Evolutionary conservation across 495 filamentous ascomycete species (phyloP), one percentile per base, ranked within the genome.

Genomic region (Aspergillus bridgeri): DNA sequence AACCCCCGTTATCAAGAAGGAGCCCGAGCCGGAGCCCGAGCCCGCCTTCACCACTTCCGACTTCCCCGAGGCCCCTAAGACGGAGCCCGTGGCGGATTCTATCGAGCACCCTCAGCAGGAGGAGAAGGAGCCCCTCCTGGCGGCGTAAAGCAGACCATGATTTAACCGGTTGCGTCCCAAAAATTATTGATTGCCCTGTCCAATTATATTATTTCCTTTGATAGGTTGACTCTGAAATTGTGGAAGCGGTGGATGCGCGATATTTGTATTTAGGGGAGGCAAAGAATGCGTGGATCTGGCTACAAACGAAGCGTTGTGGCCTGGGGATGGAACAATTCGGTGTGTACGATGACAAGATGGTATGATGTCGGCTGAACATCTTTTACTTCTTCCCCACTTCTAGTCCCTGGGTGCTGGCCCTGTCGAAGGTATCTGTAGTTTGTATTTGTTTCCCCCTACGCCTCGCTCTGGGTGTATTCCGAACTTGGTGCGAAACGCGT

Each of bases 11-110:
- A 54, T 73, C 56, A 77, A 77, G 66, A 66, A 69, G 48, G 75
- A 77, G 61, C 82, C 86, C 61, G 86, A 88, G 61, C 82, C 86
- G 61, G 86, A 88, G 77, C 79, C 87, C 19, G 75, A 80, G 61
- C 69, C 74, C 53, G 51, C 51, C 3, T 56, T 74, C 54, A 72
- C 72, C 59, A 60, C 64, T 2, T 69, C 71, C 29, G 85, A 88
- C 67, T 90, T 91, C 78, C 88, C 87, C 3, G 73, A 76, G 54
- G 83, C 86, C 20, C 88, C 88, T 38, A 86, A 77, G 64, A 66
- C 71, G 22, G 80, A 81, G 64, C 80, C 78, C 9, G 62, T 71
- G 21, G 56, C 67, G 0, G 72, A 74, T 42, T 65, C 66, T 22
- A 62, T 64, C 25, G 69, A 69, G 48, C 53, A 67, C 19, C 51